phyloP scores from a whole-genome alignment of 2,329 filamentous ascomycete genomes.

The Biscogniauxia marginata region DNA sequence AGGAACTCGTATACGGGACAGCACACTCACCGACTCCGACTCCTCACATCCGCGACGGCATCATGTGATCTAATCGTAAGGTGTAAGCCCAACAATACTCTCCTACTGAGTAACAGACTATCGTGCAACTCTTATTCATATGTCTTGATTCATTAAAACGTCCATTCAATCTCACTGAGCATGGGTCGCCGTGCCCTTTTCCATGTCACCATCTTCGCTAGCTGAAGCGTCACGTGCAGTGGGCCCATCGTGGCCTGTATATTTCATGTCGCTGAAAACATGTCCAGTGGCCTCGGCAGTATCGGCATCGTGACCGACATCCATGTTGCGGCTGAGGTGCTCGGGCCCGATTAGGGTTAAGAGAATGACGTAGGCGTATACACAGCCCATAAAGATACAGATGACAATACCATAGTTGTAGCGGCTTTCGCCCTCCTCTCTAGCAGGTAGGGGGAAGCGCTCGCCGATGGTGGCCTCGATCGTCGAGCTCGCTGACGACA shows the following conservation, averaged over 20 bases:
- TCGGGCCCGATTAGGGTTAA: constrained; percentile 64
- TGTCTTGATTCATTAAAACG: too few relatives aligned
- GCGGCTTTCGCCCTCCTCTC: constrained; percentile 43
- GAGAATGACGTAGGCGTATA: constrained; percentile 63
- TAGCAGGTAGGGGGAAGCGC: constrained; percentile 66
- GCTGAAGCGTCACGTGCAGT: constrained; percentile 11
- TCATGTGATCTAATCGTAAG: too few relatives aligned
- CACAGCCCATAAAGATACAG: constrained; percentile 87
- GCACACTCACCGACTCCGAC: too few relatives aligned
- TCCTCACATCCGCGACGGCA: too few relatives aligned
- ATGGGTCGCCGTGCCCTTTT: constrained; percentile 27
- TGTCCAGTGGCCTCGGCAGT: constrained; percentile 45
- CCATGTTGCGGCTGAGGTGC: constrained; percentile 50
- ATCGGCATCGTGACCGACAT: constrained; percentile 48
- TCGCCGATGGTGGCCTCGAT: constrained; percentile 77
- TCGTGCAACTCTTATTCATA: too few relatives aligned
- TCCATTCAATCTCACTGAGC: constrained; percentile 9
- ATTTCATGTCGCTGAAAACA: constrained; percentile 33
- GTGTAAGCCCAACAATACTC: too few relatives aligned
- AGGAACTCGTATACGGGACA: too few relatives aligned
- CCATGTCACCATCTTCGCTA: constrained; percentile 27
- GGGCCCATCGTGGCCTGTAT: constrained; percentile 25
- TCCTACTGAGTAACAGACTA: too few relatives aligned
- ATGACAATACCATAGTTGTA: constrained; percentile 83
- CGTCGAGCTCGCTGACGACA: constrained; percentile 66